phyloP scores from a whole-genome alignment of 352 stramenopile genomes.

The Phytophthora sojae region DNA sequence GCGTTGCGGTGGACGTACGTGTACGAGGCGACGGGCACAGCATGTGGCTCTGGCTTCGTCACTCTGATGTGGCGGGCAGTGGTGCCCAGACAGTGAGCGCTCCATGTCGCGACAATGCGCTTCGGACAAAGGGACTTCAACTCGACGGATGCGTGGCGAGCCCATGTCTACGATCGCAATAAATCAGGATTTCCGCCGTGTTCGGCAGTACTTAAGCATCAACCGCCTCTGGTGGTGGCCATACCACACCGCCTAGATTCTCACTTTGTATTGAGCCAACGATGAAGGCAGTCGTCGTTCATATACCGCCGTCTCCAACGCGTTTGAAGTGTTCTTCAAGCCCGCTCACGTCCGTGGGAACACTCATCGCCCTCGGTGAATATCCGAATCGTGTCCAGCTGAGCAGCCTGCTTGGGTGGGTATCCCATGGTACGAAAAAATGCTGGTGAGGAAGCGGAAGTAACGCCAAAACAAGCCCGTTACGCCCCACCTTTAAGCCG shows the following conservation, averaged over 20 bases:
- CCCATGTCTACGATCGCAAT: not conserved
- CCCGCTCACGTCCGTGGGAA: not conserved
- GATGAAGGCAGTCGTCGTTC: not conserved
- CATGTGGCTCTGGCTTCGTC: not conserved
- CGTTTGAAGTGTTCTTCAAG: not conserved
- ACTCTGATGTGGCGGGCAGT: slow-evolving; percentile 9
- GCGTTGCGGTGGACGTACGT: slow-evolving; percentile 3
- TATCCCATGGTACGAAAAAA: too few relatives aligned
- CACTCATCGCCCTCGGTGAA: not conserved
- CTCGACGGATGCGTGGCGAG: not conserved
- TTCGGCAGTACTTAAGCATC: not conserved
- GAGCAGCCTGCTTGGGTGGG: too few relatives aligned
- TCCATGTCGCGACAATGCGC: not conserved
- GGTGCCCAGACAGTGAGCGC: not conserved
- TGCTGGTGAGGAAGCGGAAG: too few relatives aligned
- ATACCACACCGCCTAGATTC: not conserved
- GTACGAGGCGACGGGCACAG: slow-evolving; percentile 1
- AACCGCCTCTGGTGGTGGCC: not conserved
- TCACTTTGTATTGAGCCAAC: not conserved
- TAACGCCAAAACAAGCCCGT: not conserved
- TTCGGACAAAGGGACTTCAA: not conserved
- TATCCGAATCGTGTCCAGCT: not conserved
- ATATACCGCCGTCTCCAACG: too few relatives aligned
- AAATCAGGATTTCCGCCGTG: not conserved
- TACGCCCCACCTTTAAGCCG: not conserved